These are phyloP conservation scores for Plasmopara halstedii DNA, from an alignment of 352 stramenopile genomes.

Conservation along the genomic window DNA sequence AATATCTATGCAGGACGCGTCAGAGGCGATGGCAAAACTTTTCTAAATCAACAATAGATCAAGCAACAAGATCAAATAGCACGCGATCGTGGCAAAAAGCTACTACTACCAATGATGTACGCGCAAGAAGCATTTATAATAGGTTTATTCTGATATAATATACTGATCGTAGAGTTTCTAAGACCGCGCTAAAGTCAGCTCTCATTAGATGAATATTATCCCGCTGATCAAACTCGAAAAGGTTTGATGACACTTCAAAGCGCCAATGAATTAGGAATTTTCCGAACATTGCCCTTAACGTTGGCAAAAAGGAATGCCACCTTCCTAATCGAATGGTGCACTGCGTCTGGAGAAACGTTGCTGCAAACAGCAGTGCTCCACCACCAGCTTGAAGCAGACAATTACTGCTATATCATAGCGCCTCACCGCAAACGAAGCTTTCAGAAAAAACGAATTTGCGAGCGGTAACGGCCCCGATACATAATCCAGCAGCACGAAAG, in stretches of 20 bases:
- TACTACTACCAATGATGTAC: conserved; percentile 10
- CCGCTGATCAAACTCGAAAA: conserved; percentile 29
- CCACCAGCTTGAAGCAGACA: conserved; percentile 35
- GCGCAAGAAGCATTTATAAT: neutral
- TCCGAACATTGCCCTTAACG: conserved; percentile 18
- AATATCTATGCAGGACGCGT: no score
- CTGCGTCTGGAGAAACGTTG: conserved; percentile 53
- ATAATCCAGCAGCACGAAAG: conserved; percentile 41
- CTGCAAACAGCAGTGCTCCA: conserved; percentile 65
- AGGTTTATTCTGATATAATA: neutral
- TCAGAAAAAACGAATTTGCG: conserved; percentile 14
- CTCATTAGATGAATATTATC: conserved; percentile 10
- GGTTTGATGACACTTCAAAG: conserved; percentile 36
- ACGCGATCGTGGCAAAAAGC: no score
- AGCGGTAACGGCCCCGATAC: conserved; percentile 20
- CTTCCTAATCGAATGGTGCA: conserved; percentile 13
- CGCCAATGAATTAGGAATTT: conserved; percentile 47
- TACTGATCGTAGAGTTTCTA: conserved; percentile 31
- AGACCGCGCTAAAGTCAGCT: conserved; percentile 34
- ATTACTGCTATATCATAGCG: conserved; percentile 40
- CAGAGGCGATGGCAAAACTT: no score
- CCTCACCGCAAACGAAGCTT: conserved; percentile 30
- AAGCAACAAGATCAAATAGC: no score
- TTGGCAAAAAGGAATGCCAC: conserved; percentile 3
- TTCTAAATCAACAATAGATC: neutral